phyloP scores from a whole-genome alignment of 495 filamentous ascomycete species.

The Aspergillus sparsus region DNA sequence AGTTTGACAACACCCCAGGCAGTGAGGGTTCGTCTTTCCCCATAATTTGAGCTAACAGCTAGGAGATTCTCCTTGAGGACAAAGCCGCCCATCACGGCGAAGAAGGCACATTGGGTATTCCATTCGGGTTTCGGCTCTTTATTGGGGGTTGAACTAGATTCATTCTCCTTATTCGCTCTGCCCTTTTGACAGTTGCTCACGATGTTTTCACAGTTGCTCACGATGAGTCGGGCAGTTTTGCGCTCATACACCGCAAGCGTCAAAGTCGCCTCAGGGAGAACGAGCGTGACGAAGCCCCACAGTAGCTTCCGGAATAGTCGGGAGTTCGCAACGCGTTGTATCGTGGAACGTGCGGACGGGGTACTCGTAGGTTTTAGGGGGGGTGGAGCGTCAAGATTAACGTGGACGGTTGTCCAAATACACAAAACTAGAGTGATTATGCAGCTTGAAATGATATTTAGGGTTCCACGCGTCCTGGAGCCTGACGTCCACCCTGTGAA shows the following conservation, averaged over 20 bases:
- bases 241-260: not conserved
- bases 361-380: too few species aligned
- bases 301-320: not conserved
- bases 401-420: not conserved
- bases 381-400: too few species aligned
- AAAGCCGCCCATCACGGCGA: not conserved
- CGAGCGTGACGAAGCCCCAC: not conserved
- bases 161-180: not conserved
- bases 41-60: too few species aligned
- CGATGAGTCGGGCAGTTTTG: not conserved
- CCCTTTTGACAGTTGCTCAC: not conserved
- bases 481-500: not conserved
- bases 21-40: not conserved
- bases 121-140: not conserved
- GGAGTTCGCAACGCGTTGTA: not conserved
- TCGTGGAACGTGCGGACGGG: not conserved
- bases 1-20: not conserved
- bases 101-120: not conserved
- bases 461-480: not conserved
- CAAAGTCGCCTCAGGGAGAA: not conserved
- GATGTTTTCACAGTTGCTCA: too few species aligned
- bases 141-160: not conserved
- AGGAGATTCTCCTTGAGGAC: not conserved
- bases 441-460: not conserved
- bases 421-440: not conserved